A percentile compares a stretch with the other conserved stretches of the same genome.
These are phyloP conservation scores for Phytophthora sansomeana DNA, from an alignment of 352 stramenopile genomes.

Conservation along the genomic window DNA sequence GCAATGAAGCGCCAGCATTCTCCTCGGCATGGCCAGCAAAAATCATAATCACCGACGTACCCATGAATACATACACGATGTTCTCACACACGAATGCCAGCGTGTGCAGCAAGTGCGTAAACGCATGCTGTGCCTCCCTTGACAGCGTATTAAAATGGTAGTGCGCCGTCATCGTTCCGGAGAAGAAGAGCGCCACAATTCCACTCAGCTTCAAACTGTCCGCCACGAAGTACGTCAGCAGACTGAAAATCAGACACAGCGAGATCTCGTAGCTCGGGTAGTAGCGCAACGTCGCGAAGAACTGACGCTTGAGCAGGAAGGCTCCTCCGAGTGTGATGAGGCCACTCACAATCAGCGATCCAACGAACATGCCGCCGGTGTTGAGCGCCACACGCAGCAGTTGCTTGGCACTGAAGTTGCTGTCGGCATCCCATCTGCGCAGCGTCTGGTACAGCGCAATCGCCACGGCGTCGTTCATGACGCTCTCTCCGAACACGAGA, in stretches of 20 bases:
- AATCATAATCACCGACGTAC: constrained; percentile 85
- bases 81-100: constrained; percentile 84
- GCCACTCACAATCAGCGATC: constrained; percentile 75
- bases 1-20: constrained; percentile 61
- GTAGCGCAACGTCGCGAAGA: constrained; percentile 76
- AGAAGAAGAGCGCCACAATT: constrained; percentile 96
- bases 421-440: constrained; percentile 86
- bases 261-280: constrained; percentile 91
- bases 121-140: constrained; percentile 81
- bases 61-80: constrained; percentile 91
- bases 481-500: constrained; percentile 95
- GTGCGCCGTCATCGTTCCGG: constrained; percentile 88
- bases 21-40: constrained; percentile 76
- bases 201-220: constrained; percentile 86
- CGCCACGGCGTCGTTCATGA: constrained; percentile 95
- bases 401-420: constrained; percentile 68
- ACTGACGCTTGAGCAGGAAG: constrained; percentile 80
- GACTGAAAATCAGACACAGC: constrained; percentile 85
- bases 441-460: constrained; percentile 95
- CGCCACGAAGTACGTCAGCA: constrained; percentile 87
- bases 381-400: constrained; percentile 70
- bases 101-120: constrained; percentile 87
- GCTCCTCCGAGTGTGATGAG: constrained; percentile 78
- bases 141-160: constrained; percentile 91
- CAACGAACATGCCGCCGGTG: constrained; percentile 80